Conservation (phyloP, 2,329 filamentous ascomycete genomes). For the Diaporthe citrichinensis region DNA sequence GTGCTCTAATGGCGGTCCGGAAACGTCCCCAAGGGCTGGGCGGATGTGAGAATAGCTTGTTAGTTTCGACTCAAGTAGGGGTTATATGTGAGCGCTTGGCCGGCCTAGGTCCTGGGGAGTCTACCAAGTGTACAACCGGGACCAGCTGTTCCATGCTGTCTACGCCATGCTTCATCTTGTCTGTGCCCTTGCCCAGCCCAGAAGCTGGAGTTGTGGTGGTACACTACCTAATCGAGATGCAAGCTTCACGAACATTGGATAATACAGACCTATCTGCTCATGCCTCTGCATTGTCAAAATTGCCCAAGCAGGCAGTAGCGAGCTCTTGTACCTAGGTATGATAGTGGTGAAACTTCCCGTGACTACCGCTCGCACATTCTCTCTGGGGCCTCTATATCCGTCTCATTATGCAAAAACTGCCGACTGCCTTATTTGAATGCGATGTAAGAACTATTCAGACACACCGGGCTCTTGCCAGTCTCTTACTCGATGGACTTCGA, state of each 20-base stretch:
- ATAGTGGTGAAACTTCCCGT: not conserved
- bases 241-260: not conserved
- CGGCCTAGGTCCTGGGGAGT: not conserved
- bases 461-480: not conserved
- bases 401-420: not conserved
- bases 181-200: not conserved
- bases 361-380: not conserved
- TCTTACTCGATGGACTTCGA: not conserved
- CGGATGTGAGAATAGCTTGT: not conserved
- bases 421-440: not conserved
- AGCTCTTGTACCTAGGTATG: not conserved
- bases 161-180: not conserved
- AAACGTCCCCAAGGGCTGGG: constrained; percentile 1
- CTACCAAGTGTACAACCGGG: not conserved
- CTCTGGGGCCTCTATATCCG: not conserved
- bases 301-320: not conserved
- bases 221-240: not conserved
- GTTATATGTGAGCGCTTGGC: not conserved
- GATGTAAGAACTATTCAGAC: not conserved
- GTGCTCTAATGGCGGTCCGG: not conserved
- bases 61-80: not conserved
- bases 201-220: not conserved
- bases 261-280: not conserved
- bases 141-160: not conserved
- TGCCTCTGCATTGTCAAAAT: not conserved